A percentile compares a stretch with the other conserved stretches of the same genome.
Evolutionary conservation across 2,329 filamentous ascomycete species (phyloP).

Genomic region (Fusarium odoratissimum): DNA sequence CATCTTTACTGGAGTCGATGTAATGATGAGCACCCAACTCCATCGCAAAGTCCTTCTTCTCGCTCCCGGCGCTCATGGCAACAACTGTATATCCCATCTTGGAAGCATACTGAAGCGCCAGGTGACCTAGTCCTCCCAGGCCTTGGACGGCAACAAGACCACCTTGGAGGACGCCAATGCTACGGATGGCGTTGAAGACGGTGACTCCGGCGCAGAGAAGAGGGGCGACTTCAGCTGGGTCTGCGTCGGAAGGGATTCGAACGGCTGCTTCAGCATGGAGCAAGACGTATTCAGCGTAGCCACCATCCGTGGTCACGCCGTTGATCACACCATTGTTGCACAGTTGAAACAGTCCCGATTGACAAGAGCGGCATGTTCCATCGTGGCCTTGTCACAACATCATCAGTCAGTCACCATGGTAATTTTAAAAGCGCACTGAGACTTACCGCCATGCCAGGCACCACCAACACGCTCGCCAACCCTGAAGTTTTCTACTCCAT

Average conservation of each 20-base stretch:
- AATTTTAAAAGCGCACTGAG: rapidly evolving
- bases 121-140: slow-evolving; percentile 79
- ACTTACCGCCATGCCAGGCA: slow-evolving; percentile 48
- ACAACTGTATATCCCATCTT: slow-evolving; percentile 81
- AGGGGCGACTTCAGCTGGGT: slow-evolving; percentile 65
- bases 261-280: slow-evolving; percentile 71
- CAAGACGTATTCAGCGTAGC: slow-evolving; percentile 72
- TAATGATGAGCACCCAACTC: slow-evolving; percentile 57
- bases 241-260: slow-evolving; percentile 61
- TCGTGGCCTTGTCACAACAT: slow-evolving; percentile 61
- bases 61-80: slow-evolving; percentile 72
- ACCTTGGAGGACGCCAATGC: slow-evolving; percentile 62
- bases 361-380: slow-evolving; percentile 69
- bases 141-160: slow-evolving; percentile 70
- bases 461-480: slow-evolving; percentile 73
- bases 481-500: slow-evolving; percentile 66
- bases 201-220: slow-evolving; percentile 76
- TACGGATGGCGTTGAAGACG: slow-evolving; percentile 70
- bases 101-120: slow-evolving; percentile 79
- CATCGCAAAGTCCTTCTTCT: slow-evolving; percentile 74
- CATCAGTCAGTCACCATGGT: neutral
- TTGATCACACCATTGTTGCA: slow-evolving; percentile 73
- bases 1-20: slow-evolving; percentile 63
- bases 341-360: slow-evolving; percentile 72
- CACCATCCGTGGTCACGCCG: slow-evolving; percentile 73